Evolutionary conservation across 163 green algal species (phyloP).

Genomic region (Scenedesmus sp.): DNA sequence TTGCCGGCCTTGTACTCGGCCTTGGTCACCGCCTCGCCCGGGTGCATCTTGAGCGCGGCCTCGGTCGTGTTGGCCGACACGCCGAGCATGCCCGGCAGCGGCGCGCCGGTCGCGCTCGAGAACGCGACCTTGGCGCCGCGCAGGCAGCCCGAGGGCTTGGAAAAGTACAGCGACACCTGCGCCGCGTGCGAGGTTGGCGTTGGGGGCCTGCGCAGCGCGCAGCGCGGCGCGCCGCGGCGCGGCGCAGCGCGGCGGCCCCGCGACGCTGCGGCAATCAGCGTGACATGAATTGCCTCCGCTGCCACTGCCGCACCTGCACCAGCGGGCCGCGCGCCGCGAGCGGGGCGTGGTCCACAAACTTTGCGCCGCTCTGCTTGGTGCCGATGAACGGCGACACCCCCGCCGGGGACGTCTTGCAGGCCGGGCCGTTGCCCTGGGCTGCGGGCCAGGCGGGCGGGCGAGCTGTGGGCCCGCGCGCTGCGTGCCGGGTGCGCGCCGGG

Average conservation of each 20-base stretch:
- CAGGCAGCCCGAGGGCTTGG: conserved; percentile 10
- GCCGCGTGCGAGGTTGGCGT: too few relatives aligned
- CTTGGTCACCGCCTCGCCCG: conserved; percentile 28
- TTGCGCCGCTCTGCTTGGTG: conserved; percentile 1
- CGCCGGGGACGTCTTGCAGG: too few relatives aligned
- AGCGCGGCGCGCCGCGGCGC: too few relatives aligned
- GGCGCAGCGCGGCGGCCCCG: too few relatives aligned
- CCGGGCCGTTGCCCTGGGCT: too few relatives aligned
- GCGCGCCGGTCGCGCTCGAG: not conserved
- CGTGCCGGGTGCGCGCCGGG: too few relatives aligned
- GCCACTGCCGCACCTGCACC: too few relatives aligned
- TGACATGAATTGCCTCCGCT: too few relatives aligned
- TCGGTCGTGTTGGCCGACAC: conserved; percentile 18
- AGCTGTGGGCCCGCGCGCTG: too few relatives aligned
- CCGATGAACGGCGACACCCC: not conserved
- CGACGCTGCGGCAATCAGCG: too few relatives aligned
- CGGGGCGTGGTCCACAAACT: conserved; percentile 9
- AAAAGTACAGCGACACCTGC: conserved; percentile 27
- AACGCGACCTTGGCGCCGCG: conserved; percentile 12
- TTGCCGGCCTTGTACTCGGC: conserved; percentile 29
- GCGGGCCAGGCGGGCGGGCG: too few relatives aligned
- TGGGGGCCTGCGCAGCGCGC: too few relatives aligned
- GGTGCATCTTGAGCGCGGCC: not conserved
- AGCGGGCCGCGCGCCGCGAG: not conserved
- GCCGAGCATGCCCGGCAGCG: conserved; percentile 23